phyloP scores from a whole-genome alignment of 352 stramenopile species.

The Phytophthora nicotianae region DNA sequence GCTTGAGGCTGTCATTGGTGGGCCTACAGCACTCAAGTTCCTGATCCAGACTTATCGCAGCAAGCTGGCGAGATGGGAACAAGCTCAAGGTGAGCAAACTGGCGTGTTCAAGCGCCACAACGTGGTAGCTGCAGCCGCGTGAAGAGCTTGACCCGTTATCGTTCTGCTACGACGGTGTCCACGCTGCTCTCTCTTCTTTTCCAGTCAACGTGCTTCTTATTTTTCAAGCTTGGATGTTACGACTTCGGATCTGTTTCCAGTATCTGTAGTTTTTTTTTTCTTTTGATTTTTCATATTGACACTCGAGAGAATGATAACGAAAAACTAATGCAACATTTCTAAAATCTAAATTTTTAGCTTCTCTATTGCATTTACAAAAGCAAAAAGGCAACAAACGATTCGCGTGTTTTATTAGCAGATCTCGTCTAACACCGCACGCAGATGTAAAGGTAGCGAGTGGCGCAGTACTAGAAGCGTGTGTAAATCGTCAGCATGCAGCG shows the following conservation, averaged over 20 bases:
- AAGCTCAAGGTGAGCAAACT: conserved; percentile 59
- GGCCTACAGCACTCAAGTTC: conserved; percentile 73
- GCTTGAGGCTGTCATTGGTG: conserved; percentile 79
- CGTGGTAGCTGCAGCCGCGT: conserved; percentile 63
- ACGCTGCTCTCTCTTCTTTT: conserved; percentile 7
- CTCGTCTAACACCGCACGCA: conserved; percentile 47
- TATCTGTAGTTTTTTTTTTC: conserved; percentile 14
- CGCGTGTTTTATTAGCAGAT: conserved; percentile 32
- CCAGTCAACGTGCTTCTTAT: conserved; percentile 9
- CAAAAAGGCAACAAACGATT: conserved; percentile 1
- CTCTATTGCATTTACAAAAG: conserved; percentile 19
- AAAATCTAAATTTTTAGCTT: background rate
- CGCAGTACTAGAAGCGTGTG: conserved; percentile 64
- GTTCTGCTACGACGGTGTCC: conserved; percentile 17
- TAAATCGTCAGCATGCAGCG: conserved; percentile 66
- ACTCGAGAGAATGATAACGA: conserved; percentile 25
- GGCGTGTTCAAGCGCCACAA: conserved; percentile 77
- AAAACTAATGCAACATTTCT: conserved; percentile 18
- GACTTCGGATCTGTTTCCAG: conserved; percentile 9
- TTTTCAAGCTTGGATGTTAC: conserved; percentile 14
- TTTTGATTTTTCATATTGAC: background rate
- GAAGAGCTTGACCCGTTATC: conserved; percentile 20
- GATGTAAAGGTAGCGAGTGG: conserved; percentile 48
- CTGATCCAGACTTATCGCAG: conserved; percentile 79
- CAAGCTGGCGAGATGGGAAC: conserved; percentile 73